These are phyloP conservation scores for Diaporthe capsici DNA, from an alignment of 2,329 filamentous ascomycete genomes.

Conservation along the genomic window DNA sequence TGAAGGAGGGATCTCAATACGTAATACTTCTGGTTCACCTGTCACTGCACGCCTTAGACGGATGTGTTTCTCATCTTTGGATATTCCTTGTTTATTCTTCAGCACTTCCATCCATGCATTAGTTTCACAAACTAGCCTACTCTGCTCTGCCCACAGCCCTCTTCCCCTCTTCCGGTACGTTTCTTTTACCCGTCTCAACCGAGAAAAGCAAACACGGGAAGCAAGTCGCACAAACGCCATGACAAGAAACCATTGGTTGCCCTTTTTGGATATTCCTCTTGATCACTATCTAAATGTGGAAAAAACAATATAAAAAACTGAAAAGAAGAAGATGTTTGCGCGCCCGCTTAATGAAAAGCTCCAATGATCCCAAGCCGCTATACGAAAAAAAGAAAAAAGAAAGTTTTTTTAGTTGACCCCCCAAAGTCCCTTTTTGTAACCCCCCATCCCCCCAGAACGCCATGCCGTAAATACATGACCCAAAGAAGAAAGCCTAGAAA, in stretches of 20 bases:
- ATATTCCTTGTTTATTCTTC: background rate
- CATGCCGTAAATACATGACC: slow-evolving; percentile 5
- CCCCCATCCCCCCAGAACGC: background rate
- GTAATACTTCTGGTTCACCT: background rate
- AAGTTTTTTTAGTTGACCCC: background rate
- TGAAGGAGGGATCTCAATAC: too few relatives aligned
- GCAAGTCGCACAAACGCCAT: background rate
- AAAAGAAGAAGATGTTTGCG: background rate
- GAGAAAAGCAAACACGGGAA: background rate
- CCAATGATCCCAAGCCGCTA: background rate
- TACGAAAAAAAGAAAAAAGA: background rate
- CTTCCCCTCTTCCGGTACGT: background rate
- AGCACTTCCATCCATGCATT: background rate
- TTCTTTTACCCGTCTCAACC: background rate
- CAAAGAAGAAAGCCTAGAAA: background rate
- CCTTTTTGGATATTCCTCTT: background rate
- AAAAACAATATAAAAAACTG: background rate
- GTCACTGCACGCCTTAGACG: background rate
- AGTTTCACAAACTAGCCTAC: background rate
- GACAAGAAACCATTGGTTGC: background rate
- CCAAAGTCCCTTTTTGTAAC: background rate
- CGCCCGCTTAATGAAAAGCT: slow-evolving; percentile 13
- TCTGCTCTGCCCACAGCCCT: background rate
- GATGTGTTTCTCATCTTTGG: background rate
- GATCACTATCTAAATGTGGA: background rate